Conservation (phyloP, 768 basidiomycete species). For the Kwoniella mangroviensis region DNA sequence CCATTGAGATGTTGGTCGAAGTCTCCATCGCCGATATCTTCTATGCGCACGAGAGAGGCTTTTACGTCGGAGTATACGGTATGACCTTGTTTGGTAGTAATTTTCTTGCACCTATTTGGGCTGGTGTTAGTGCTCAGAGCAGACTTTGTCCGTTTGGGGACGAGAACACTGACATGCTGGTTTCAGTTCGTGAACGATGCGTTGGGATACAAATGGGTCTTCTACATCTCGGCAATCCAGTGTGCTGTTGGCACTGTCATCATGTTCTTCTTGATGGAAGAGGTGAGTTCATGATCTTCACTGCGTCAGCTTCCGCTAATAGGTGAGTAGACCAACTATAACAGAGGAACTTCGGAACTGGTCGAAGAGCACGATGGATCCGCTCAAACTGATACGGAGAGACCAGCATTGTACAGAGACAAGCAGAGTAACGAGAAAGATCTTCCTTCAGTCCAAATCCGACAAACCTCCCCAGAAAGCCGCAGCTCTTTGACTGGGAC, state of each 20-base stretch:
- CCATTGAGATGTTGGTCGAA: conserved; percentile 23
- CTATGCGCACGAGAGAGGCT: conserved; percentile 22
- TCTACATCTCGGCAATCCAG: conserved; percentile 14
- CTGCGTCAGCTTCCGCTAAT: background rate
- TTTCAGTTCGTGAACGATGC: conserved; percentile 15
- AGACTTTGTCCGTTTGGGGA: no score
- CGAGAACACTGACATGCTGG: no score
- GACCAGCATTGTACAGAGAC: background rate
- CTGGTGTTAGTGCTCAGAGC: conserved; percentile 11
- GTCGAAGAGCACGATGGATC: background rate
- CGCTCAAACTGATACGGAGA: background rate
- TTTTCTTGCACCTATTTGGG: conserved; percentile 11
- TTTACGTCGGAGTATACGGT: conserved; percentile 18
- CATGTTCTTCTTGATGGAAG: conserved; percentile 19
- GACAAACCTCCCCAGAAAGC: background rate
- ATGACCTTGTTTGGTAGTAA: conserved; percentile 11
- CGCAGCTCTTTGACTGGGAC: background rate
- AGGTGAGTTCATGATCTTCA: conserved; percentile 3
- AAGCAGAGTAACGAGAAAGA: conserved; percentile 1
- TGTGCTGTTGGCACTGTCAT: conserved; percentile 1
- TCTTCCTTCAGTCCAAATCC: background rate
- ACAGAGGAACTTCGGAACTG: background rate
- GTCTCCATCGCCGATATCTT: conserved; percentile 20
- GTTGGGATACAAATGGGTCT: conserved; percentile 24
- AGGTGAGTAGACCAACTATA: conserved; percentile 16